Conservation (phyloP, 805 yeast genomes). For the Monosporozyma siamensis region DNA sequence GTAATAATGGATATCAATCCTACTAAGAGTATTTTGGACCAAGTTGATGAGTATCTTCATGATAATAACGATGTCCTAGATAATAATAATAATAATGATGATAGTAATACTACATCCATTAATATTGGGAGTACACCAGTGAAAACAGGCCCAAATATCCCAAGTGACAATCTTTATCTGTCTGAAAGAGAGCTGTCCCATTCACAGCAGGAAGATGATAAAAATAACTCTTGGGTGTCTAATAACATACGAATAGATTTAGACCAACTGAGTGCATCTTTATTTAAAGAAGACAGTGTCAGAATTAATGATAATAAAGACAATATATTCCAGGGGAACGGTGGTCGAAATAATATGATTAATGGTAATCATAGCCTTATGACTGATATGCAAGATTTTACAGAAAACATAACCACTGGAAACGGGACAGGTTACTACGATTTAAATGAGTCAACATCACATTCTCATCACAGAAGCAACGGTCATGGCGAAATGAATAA, state of each 20-base stretch:
- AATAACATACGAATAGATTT: slow-evolving; percentile 9
- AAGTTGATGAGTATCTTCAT: slow-evolving; percentile 19
- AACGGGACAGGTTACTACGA: too few relatives aligned
- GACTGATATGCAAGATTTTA: not conserved
- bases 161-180: not conserved
- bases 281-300: not conserved
- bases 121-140: not conserved
- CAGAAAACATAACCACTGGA: not conserved
- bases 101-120: too few relatives aligned
- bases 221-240: too few relatives aligned
- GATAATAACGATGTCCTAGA: slow-evolving; percentile 4
- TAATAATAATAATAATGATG: too few relatives aligned
- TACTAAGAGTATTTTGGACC: slow-evolving; percentile 25
- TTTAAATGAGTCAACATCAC: too few relatives aligned
- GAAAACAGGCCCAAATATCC: not conserved
- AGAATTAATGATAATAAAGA: not conserved
- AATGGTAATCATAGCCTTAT: not conserved
- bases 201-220: too few relatives aligned
- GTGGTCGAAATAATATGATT: not conserved
- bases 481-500: not conserved
- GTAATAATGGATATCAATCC: slow-evolving; percentile 7
- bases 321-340: not conserved
- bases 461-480: too few relatives aligned
- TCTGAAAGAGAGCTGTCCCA: not conserved
- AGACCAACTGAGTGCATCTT: slow-evolving; percentile 7